Percentiles rank a stretch among this genome's conserved stretches.
These are phyloP conservation scores for Leishmania mexicana DNA, from an alignment of 208 protist genomes.

Conservation along the genomic window DNA sequence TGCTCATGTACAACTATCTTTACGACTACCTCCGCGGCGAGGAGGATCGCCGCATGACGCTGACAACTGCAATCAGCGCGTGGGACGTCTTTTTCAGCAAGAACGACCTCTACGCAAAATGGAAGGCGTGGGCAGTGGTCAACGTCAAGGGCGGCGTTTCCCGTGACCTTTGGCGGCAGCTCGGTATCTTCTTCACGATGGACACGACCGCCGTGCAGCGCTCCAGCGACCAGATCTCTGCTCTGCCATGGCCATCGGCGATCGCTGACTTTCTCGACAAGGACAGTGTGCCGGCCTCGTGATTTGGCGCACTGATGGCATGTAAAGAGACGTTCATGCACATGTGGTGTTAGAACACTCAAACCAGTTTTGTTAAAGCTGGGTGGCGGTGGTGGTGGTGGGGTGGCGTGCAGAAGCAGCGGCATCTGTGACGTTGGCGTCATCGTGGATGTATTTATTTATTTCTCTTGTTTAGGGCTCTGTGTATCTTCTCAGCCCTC, in stretches of 20 bases:
- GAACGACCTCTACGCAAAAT: slow-evolving; percentile 33
- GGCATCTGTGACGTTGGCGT: neutral
- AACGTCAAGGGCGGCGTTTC: slow-evolving; percentile 55
- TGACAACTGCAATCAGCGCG: slow-evolving; percentile 40
- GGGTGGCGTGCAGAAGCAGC: neutral
- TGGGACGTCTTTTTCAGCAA: slow-evolving; percentile 73
- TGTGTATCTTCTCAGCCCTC: neutral
- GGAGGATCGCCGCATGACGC: slow-evolving; percentile 60
- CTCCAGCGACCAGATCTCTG: slow-evolving; percentile 1
- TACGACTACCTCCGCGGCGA: slow-evolving; percentile 91
- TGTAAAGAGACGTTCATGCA: neutral
- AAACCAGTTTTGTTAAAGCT: neutral
- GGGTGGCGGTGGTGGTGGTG: no score
- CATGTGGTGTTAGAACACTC: neutral
- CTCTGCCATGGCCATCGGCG: slow-evolving; percentile 52
- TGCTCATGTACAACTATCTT: slow-evolving; percentile 79
- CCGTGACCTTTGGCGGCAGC: slow-evolving; percentile 84
- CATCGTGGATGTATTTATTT: neutral
- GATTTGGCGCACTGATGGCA: neutral
- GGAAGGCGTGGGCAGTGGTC: slow-evolving; percentile 54
- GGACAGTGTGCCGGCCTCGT: slow-evolving; percentile 3
- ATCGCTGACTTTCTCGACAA: slow-evolving; percentile 78
- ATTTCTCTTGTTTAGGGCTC: neutral
- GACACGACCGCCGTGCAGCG: neutral
- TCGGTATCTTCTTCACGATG: slow-evolving; percentile 47